These are phyloP conservation scores for Vitis rotundifolia DNA, from an alignment of 164 flowering plant genomes.

Conservation along the genomic window DNA sequence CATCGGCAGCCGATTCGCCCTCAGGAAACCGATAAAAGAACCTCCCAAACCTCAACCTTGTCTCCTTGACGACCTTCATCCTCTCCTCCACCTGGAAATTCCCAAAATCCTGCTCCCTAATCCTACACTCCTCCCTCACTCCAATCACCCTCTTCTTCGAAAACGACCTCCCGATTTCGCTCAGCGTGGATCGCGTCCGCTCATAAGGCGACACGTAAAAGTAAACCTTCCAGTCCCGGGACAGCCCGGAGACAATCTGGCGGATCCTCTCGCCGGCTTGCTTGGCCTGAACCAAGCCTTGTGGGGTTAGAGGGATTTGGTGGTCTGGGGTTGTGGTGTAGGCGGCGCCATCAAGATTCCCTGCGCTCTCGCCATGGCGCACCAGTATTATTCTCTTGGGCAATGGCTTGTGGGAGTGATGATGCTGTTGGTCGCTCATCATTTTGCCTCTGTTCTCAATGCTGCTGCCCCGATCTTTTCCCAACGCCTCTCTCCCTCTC, in stretches of 20 bases:
- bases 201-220: slow-evolving; percentile 93
- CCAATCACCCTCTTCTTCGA: slow-evolving; percentile 62
- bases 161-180: slow-evolving; percentile 79
- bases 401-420: slow-evolving; percentile 14
- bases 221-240: slow-evolving; percentile 57
- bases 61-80: slow-evolving; percentile 71
- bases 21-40: slow-evolving; percentile 95
- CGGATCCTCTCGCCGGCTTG: slow-evolving; percentile 52
- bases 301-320: slow-evolving; percentile 66
- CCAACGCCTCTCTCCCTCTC: background rate
- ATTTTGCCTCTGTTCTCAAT: background rate
- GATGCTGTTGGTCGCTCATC: background rate
- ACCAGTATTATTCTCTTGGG: slow-evolving; percentile 87
- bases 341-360: slow-evolving; percentile 65
- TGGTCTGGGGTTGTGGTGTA: slow-evolving; percentile 81
- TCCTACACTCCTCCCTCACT: slow-evolving; percentile 87
- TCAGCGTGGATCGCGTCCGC: slow-evolving; percentile 73
- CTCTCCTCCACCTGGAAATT: slow-evolving; percentile 88
- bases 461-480: background rate
- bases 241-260: slow-evolving; percentile 27
- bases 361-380: slow-evolving; percentile 90
- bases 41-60: slow-evolving; percentile 79
- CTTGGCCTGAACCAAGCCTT: slow-evolving; percentile 62
- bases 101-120: slow-evolving; percentile 96
- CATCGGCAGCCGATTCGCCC: slow-evolving; percentile 98